Evolutionary conservation across 306 rosid species (phyloP).

Genomic region (Senna siamea): DNA sequence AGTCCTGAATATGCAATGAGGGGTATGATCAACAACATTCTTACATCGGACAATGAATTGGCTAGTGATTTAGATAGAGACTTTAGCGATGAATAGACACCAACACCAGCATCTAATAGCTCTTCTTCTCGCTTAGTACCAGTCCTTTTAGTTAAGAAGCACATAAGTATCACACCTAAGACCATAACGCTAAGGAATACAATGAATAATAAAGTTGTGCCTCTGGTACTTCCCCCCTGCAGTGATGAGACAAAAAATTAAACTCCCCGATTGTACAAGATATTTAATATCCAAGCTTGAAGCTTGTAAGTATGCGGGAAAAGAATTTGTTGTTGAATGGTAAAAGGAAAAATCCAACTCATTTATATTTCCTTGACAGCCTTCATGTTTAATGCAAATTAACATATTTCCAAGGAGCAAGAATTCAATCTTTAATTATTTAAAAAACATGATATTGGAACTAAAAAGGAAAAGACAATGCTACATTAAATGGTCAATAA

Average conservation of each 20-base stretch:
- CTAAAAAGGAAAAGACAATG: conserved; percentile 7
- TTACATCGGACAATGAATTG: conserved; percentile 58
- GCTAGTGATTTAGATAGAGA: conserved; percentile 62
- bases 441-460: conserved; percentile 14
- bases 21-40: conserved; percentile 86
- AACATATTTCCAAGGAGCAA: conserved; percentile 15
- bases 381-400: conserved; percentile 4
- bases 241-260: conserved; percentile 38
- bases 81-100: conserved; percentile 49
- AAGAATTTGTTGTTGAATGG: conserved; percentile 22
- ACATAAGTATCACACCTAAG: conserved; percentile 79
- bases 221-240: conserved; percentile 73
- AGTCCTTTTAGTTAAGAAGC: conserved; percentile 66
- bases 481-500: conserved; percentile 9
- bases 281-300: conserved; percentile 4
- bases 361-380: conserved; percentile 28
- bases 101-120: conserved; percentile 45
- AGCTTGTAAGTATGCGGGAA: conserved; percentile 17
- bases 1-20: conserved; percentile 94
- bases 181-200: conserved; percentile 81
- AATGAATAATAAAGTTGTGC: conserved; percentile 72
- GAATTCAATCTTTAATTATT: conserved; percentile 8
- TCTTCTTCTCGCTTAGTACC: conserved; percentile 48
- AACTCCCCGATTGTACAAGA: conserved; percentile 21
- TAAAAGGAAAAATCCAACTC: conserved; percentile 29